These are phyloP conservation scores for Adenanthera pavonina DNA, from an alignment of 306 rosid genomes.

Conservation along the genomic window DNA sequence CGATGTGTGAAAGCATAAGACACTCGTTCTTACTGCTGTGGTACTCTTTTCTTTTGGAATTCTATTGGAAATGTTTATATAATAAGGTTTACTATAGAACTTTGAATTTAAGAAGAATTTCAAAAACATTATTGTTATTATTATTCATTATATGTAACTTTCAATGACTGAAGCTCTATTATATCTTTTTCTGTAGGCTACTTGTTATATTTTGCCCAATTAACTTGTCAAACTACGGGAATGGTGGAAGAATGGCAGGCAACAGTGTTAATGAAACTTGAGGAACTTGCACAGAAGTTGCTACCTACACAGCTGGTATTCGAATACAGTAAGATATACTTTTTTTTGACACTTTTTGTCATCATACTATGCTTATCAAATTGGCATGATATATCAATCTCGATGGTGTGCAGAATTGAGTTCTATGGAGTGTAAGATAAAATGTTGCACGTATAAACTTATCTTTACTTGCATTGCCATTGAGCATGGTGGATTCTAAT, in stretches of 20 bases:
- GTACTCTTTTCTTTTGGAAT: neutral
- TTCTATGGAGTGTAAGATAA: slow-evolving; percentile 1
- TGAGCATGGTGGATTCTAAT: too few species aligned
- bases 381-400: slow-evolving; percentile 6
- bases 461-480: neutral
- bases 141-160: neutral
- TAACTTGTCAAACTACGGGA: slow-evolving; percentile 79
- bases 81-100: neutral
- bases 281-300: slow-evolving; percentile 62
- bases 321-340: slow-evolving; percentile 83
- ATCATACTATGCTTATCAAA: neutral
- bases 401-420: neutral
- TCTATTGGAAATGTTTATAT: neutral
- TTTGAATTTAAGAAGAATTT: neutral
- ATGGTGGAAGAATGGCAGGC: slow-evolving; percentile 90
- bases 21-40: neutral
- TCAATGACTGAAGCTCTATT: slow-evolving; percentile 8
- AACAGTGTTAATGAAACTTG: slow-evolving; percentile 85
- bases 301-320: slow-evolving; percentile 67
- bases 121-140: neutral
- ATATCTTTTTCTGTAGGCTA: slow-evolving; percentile 58
- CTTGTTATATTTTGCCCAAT: slow-evolving; percentile 73
- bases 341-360: slow-evolving; percentile 1
- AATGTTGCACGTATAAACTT: neutral
- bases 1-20: neutral